phyloP scores from a whole-genome alignment of 1,139 yeast species.

The Arxiozyma telluris region DNA sequence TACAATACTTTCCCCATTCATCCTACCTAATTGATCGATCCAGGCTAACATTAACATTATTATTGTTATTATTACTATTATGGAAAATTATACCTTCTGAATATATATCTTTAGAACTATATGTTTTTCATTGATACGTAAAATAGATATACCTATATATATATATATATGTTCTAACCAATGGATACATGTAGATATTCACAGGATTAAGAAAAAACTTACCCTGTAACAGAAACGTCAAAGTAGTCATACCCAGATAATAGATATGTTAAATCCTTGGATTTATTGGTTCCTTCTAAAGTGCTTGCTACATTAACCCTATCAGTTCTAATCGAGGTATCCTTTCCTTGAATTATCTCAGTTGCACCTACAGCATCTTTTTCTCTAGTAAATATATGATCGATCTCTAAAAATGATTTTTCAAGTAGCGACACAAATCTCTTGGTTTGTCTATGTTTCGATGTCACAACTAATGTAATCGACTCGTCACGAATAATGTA shows the following conservation, averaged over 20 bases:
- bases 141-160: too few relatives aligned
- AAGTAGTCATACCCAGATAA: slow-evolving; percentile 29
- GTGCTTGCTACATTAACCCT: neutral
- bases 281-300: slow-evolving; percentile 9
- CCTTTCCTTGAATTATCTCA: slow-evolving; percentile 4
- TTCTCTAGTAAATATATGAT: slow-evolving; percentile 20
- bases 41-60: too few relatives aligned
- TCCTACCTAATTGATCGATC: too few relatives aligned
- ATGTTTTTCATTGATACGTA: too few relatives aligned
- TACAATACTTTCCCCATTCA: too few relatives aligned
- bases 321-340: slow-evolving; percentile 7
- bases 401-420: slow-evolving; percentile 24
- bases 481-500: slow-evolving; percentile 82
- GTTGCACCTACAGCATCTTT: slow-evolving; percentile 2
- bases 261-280: slow-evolving; percentile 22
- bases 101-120: too few relatives aligned
- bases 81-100: too few relatives aligned
- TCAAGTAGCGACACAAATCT: slow-evolving; percentile 47
- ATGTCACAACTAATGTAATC: slow-evolving; percentile 76
- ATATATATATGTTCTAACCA: too few relatives aligned
- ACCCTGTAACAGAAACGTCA: slow-evolving; percentile 28
- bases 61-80: too few relatives aligned
- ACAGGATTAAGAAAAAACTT: neutral
- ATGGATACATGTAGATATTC: neutral
- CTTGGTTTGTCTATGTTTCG: slow-evolving; percentile 83